Conservation (phyloP, 148 eudicot genomes). For the Vaccinium vitisidaea region DNA sequence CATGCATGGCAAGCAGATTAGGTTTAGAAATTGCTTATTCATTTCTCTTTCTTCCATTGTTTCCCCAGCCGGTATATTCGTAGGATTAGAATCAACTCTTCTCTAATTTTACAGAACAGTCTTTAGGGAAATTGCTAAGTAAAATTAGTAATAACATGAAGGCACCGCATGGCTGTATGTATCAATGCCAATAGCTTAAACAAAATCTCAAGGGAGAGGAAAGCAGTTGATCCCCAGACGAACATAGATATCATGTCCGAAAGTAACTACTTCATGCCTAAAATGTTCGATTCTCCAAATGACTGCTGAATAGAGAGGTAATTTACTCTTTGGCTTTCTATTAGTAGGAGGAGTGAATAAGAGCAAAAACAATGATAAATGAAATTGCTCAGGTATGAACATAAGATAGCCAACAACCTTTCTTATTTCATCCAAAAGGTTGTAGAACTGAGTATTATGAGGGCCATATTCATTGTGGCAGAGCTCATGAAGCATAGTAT, state of each 20-base stretch:
- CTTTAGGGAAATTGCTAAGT: neutral
- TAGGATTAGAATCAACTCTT: neutral
- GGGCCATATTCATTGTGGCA: slow-evolving; percentile 81
- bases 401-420: slow-evolving; percentile 41
- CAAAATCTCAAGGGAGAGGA: neutral
- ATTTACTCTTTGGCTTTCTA: neutral
- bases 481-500: slow-evolving; percentile 93
- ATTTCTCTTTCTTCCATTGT: neutral
- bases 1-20: neutral
- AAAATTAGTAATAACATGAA: neutral
- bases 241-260: neutral
- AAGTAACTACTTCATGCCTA: neutral
- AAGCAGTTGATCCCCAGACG: neutral
- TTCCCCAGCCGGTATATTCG: neutral
- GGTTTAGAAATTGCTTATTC: neutral
- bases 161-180: neutral
- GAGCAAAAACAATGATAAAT: neutral
- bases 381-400: slow-evolving; percentile 2
- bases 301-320: neutral
- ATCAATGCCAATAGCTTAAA: neutral
- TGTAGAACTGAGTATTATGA: slow-evolving; percentile 78
- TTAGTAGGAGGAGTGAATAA: neutral
- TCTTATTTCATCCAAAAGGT: slow-evolving; percentile 75
- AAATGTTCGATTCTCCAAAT: neutral
- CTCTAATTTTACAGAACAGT: neutral